Percentiles rank a stretch among this genome's conserved stretches.
Conservation (phyloP, 2,329 filamentous ascomycete genomes). For the Colletotrichum tropicale region DNA sequence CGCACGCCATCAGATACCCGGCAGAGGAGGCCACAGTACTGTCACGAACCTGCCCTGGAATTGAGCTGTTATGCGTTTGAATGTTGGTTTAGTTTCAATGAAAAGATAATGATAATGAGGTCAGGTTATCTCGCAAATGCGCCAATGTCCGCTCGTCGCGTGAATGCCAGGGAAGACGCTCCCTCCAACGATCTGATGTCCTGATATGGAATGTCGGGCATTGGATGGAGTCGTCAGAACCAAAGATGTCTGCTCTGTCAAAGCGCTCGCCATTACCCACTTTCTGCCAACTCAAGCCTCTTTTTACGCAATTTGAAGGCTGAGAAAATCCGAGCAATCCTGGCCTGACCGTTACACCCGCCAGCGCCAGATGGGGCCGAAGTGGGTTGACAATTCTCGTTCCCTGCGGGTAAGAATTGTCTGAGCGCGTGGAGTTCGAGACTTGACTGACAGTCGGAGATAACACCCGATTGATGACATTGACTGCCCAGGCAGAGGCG, state of each 20-base stretch:
- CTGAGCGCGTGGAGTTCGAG: neutral
- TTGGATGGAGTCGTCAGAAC: neutral
- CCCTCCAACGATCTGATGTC: neutral
- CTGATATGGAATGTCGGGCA: neutral
- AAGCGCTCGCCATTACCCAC: neutral
- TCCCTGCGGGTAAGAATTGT: neutral
- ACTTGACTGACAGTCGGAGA: neutral
- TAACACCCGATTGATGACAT: neutral
- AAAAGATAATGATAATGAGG: conserved; percentile 1
- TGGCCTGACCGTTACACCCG: neutral
- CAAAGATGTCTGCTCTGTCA: neutral
- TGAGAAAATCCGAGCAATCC: neutral
- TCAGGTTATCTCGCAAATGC: neutral
- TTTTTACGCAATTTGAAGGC: neutral
- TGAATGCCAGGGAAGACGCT: neutral
- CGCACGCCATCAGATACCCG: conserved; percentile 4
- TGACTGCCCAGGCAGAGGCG: neutral
- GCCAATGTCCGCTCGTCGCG: neutral
- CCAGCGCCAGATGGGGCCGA: neutral
- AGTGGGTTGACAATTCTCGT: conserved; percentile 14
- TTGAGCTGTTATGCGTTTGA: neutral
- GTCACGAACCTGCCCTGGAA: neutral
- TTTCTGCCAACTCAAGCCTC: neutral
- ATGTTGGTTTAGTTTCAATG: neutral
- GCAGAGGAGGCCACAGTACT: neutral